Base-by-base conservation (phyloP, 1,139 yeast species). In the Sporopachydermia cereana region DNA sequence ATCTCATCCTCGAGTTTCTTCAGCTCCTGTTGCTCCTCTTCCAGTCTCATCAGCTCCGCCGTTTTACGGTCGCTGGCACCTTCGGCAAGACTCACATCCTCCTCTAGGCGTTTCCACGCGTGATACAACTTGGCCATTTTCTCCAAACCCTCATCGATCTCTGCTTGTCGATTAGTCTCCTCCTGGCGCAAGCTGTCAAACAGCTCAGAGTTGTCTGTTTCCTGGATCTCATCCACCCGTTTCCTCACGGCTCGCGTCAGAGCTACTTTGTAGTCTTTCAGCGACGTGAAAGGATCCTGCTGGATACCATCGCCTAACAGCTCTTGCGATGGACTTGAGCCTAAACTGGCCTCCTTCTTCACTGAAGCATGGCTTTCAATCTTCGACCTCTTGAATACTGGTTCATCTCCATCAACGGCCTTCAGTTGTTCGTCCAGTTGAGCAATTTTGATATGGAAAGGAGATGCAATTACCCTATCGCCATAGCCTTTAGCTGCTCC, bases 221-320 rank as follows among this genome's bases (percentile, higher is more conserved):
- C 9, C 22, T n/a, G 39, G 39, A 34, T 34, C 17, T 34, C 39
- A 16, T 7, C 18, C 22, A 34, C 39, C 18, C 39, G 39, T 16
- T 21, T 7, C 22, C 12, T n/a, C 18, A 34, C 39, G 17, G 39
- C 39, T 34, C 22, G 18, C 9, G 39, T 34, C 5, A 34, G 5
- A 5, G 12, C 39, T 34, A 34, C 39, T 34, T 34, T 34, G 22
- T 34, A 34, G 9, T 34, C 39, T 34, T 34, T 34, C 9, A 34
- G 39, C 9, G 39, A 34, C 17, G 18, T 34, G 14, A 27, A 27
- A 27, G 30, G 30, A 27, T 27, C n/a, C 30, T 27, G 30, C 14
- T n/a, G 14, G n/a, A 12, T 27, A 12, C 12, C n/a, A 12, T n/a
- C 30, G 14, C 12, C n/a, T 27, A n/a, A 27, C n/a, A 27, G n/a